phyloP scores from a whole-genome alignment of 148 eudicot species.

The Fagopyrum tataricum region DNA sequence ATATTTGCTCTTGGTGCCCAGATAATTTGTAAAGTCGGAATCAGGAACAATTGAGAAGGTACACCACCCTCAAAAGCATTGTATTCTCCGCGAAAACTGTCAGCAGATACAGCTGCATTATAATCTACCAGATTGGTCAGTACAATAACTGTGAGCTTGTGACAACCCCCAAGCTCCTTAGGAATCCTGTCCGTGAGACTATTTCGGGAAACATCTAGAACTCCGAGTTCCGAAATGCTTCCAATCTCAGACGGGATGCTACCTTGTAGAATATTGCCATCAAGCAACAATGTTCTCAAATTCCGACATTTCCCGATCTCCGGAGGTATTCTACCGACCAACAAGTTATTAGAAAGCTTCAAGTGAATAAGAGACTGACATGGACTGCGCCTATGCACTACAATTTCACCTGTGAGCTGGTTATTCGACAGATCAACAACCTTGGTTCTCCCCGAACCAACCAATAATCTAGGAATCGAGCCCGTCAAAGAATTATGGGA shows the following conservation, averaged over 20 bases:
- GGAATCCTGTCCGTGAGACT: constrained; percentile 46
- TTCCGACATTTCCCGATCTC: constrained; percentile 28
- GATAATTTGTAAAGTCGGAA: constrained; percentile 40
- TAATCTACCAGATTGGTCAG: constrained; percentile 35
- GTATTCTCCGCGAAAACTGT: constrained; percentile 28
- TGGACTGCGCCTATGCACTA: constrained; percentile 4
- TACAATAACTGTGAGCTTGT: constrained; percentile 33
- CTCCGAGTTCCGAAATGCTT: constrained; percentile 26
- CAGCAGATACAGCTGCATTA: constrained; percentile 20
- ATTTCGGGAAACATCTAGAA: constrained; percentile 58
- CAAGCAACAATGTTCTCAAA: constrained; percentile 45
- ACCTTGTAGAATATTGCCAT: constrained; percentile 45
- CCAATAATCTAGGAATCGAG: constrained; percentile 21
- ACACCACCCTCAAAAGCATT: constrained; percentile 46
- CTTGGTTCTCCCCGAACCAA: constrained; percentile 10
- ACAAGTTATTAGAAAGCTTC: constrained; percentile 16
- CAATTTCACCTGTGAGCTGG: constrained; percentile 12
- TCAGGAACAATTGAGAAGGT: constrained; percentile 24
- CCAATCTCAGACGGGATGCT: constrained; percentile 41
- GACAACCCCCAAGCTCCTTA: constrained; percentile 33
- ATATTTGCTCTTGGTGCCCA: constrained; percentile 64
- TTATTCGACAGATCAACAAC: constrained; percentile 14
- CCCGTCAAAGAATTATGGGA: constrained; percentile 34
- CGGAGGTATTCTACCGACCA: constrained; percentile 11
- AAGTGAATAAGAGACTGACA: constrained; percentile 11